A percentile compares a stretch with the other conserved stretches of the same genome.
Evolutionary conservation across 2,329 filamentous ascomycete species (phyloP).

Genomic region (Cladobotryum mycophilum): DNA sequence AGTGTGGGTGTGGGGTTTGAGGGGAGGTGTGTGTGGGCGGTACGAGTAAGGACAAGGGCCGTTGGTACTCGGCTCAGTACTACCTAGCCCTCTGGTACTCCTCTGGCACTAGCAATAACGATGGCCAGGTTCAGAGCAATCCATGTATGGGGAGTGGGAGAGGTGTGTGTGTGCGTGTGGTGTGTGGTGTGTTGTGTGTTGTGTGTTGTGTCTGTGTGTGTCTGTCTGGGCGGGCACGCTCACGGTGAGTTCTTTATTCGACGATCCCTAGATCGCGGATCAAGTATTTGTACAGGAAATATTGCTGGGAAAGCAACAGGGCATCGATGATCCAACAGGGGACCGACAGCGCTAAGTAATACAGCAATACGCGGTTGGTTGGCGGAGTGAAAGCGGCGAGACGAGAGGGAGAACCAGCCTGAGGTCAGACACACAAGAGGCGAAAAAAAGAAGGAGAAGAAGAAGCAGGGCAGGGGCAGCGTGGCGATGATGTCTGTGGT

Average conservation of each 20-base stretch:
- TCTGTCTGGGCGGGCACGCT: background rate
- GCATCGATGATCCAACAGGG: background rate
- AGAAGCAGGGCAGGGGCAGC: conserved; percentile 20
- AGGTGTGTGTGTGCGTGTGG: no score
- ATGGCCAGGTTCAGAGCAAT: conserved; percentile 1
- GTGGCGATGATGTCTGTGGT: conserved; percentile 27
- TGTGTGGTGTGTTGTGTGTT: no score
- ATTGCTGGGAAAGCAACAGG: background rate
- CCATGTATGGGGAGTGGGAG: background rate
- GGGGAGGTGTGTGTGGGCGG: background rate
- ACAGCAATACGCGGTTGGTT: no score
- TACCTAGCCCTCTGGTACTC: no score
- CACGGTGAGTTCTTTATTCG: background rate
- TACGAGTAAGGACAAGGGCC: background rate
- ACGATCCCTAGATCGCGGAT: no score
- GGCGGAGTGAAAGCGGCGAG: no score
- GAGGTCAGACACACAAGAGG: no score
- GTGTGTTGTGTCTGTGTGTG: no score
- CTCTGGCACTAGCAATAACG: background rate
- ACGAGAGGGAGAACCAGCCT: no score
- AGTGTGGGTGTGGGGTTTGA: background rate
- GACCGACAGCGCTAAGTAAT: background rate
- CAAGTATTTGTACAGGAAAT: no score
- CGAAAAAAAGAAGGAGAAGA: conserved; percentile 9
- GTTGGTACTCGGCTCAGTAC: background rate